Conservation (phyloP, 176 grass and related monocot species). For the Triticum turgidum region DNA sequence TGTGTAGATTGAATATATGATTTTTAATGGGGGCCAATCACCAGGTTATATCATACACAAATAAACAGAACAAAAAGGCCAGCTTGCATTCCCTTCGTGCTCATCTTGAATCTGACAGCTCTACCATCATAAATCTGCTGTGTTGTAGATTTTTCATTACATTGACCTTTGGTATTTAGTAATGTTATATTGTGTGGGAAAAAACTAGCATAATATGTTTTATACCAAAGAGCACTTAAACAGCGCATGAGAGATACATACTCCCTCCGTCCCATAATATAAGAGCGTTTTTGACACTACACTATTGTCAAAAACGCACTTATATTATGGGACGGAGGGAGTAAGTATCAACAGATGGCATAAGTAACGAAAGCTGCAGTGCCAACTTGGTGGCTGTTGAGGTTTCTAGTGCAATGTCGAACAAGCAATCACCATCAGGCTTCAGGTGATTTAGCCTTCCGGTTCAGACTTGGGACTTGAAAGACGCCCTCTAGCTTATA, state of each 20-base stretch:
- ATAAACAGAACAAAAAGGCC: not conserved
- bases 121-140: not conserved
- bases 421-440: slow-evolving; percentile 17
- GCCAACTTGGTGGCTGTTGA: not conserved
- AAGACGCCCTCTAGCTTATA: not conserved
- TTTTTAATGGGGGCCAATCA: not conserved
- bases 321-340: too few species aligned
- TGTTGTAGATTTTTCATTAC: not conserved
- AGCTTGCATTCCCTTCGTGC: not conserved
- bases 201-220: not conserved
- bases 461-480: not conserved
- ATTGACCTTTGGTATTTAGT: not conserved
- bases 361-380: not conserved
- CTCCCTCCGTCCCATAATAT: too few species aligned
- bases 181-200: not conserved
- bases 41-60: not conserved
- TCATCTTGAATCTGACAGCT: not conserved
- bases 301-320: too few species aligned
- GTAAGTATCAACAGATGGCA: not conserved
- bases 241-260: not conserved
- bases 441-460: not conserved
- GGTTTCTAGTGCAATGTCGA: not conserved
- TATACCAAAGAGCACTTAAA: not conserved
- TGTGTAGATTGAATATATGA: not conserved
- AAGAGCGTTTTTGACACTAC: too few species aligned